A percentile compares a stretch with the other conserved stretches of the same genome.
Conservation (phyloP, 441 rosid genomes). For the Metrosideros polymorpha region DNA sequence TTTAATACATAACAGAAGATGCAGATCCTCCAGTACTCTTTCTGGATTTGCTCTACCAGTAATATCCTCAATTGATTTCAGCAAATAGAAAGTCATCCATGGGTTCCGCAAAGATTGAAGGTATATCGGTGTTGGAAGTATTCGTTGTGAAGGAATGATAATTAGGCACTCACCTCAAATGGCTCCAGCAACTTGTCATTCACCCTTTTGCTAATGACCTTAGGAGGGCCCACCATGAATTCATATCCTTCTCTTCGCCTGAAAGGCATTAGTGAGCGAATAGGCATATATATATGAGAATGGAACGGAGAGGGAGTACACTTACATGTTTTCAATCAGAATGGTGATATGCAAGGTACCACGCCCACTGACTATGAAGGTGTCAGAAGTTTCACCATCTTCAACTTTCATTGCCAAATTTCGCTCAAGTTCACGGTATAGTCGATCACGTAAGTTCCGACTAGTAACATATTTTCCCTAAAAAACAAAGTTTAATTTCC, state of each 20-base stretch:
- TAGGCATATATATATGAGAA: conserved; percentile 8
- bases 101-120: neutral
- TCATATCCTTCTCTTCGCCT: conserved; percentile 99
- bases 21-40: neutral
- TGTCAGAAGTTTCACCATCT: conserved; percentile 98
- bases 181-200: conserved; percentile 82
- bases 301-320: conserved; percentile 10
- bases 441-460: conserved; percentile 91
- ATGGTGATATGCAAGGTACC: conserved; percentile 97
- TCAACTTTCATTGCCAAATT: conserved; percentile 98
- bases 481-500: neutral
- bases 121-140: neutral
- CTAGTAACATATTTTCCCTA: conserved; percentile 97
- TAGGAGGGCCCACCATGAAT: conserved; percentile 99
- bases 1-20: neutral
- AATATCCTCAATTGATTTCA: neutral
- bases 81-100: neutral
- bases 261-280: conserved; percentile 17
- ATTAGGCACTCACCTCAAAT: conserved; percentile 51
- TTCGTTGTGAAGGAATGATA: neutral
- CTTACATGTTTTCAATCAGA: conserved; percentile 91
- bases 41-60: neutral
- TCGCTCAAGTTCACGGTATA: conserved; percentile 88
- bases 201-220: conserved; percentile 80
- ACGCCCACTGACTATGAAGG: conserved; percentile 90